Evolutionary conservation across 176 grass and related monocot genomes (phyloP).

Genomic region (Bromus sterilis): DNA sequence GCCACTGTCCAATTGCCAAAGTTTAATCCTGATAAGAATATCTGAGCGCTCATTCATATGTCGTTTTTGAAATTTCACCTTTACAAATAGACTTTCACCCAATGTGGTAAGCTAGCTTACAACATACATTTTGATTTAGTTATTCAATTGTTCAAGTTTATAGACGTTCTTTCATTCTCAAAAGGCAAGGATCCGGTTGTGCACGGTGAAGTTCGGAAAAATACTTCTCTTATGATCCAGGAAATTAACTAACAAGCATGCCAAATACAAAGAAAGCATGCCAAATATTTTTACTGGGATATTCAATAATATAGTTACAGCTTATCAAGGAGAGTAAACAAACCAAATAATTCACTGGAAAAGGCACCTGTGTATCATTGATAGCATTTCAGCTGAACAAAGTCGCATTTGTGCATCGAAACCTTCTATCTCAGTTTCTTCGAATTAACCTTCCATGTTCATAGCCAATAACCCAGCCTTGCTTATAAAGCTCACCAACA

Average conservation of each 20-base stretch:
- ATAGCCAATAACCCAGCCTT: conserved; percentile 90
- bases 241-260: neutral
- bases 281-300: neutral
- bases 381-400: conserved; percentile 91
- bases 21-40: neutral
- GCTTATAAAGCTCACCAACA: conserved; percentile 94
- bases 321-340: conserved; percentile 10
- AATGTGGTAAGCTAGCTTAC: neutral
- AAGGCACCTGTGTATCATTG: conserved; percentile 67
- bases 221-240: neutral
- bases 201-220: neutral
- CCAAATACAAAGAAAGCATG: too few species aligned
- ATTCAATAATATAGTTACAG: neutral
- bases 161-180: neutral
- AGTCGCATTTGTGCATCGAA: conserved; percentile 80
- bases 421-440: conserved; percentile 95
- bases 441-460: conserved; percentile 97
- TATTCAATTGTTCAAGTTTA: neutral
- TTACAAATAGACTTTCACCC: too few species aligned
- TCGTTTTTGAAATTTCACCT: too few species aligned
- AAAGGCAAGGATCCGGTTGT: neutral
- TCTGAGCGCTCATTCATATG: too few species aligned
- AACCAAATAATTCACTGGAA: neutral
- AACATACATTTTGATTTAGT: neutral
- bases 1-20: neutral